Base-by-base conservation (phyloP, 306 rosid genomes). In the Lathyrus tuberosus region DNA sequence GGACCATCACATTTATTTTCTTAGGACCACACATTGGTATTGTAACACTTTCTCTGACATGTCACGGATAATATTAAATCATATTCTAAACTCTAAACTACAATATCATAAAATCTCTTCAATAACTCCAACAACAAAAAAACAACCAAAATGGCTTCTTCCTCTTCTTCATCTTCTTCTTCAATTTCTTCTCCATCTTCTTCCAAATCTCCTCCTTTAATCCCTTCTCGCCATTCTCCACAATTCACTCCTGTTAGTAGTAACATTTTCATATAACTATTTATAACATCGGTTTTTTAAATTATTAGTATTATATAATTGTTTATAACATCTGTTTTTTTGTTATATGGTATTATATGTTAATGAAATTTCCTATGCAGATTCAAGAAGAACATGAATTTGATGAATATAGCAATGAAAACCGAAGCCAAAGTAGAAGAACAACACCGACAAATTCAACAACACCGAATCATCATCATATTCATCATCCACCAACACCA, bases 301-400 rank as follows among this genome's bases (percentile, higher is more conserved):
- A 24, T 22, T 22, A 22, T 22, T 22, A 22, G 24, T 22, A 24
- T 24, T 24, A 24, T 24, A 24, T 24, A 2, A 1, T 24, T 2
- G 3, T 24, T 1, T 51, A 18, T 51, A 51, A 9, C 6, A 2
- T 54, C 12, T 4, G 2, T 4, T 54, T 22, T 52, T 22, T 26
- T 56, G 2, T 56, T 12, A 9, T 10, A 18, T 20, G 6, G 1
- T 51, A 49, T 49, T 10, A 3, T 51, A 17, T 6, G 6, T 20
- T 54, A 9, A 17, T 51, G 1, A 18, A 51, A 18, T 51, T 5
- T 24, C 7, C n/a, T 28, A 57, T 63, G 86, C 87, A 93, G 98
- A 91, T 95, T 87, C 92, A 82, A 38, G 95, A 88, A 70, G 93
- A 83, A 43, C 78, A 38, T n/a, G 88, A 88, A 71, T 52, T 68